Conservation (phyloP, 2,329 filamentous ascomycete species). For the Monosporascus sp. region DNA sequence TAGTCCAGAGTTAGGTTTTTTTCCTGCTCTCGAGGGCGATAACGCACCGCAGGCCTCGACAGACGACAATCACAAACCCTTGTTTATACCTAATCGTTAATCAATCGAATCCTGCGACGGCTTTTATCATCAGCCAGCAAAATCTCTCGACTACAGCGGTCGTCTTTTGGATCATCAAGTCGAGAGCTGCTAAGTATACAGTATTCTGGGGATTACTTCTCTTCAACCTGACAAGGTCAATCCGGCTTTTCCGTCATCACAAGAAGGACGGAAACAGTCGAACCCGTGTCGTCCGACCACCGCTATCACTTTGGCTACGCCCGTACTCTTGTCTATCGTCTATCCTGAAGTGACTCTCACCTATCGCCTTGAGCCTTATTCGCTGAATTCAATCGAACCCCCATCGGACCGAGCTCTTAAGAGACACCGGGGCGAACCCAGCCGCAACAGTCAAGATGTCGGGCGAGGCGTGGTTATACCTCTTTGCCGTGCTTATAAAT, state of each 20-base stretch:
- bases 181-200: too few relatives aligned
- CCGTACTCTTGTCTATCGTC: not conserved
- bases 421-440: not conserved
- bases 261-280: not conserved
- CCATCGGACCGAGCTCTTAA: not conserved
- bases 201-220: too few relatives aligned
- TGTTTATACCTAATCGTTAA: not conserved
- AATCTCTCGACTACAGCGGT: too few relatives aligned
- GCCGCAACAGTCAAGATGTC: constrained; percentile 59
- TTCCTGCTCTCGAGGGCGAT: not conserved
- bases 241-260: too few relatives aligned
- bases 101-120: not conserved
- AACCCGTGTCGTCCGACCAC: constrained; percentile 10
- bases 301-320: not conserved
- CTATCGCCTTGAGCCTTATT: not conserved
- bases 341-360: not conserved
- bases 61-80: not conserved
- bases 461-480: constrained; percentile 96
- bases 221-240: too few relatives aligned
- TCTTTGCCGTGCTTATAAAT: constrained; percentile 97
- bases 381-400: not conserved
- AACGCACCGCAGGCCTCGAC: not conserved
- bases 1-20: not conserved
- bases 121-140: not conserved
- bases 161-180: too few relatives aligned